A percentile compares a stretch with the other conserved stretches of the same genome.
Conservation (phyloP, 441 rosid species). For the Dalechampia spathulata region DNA sequence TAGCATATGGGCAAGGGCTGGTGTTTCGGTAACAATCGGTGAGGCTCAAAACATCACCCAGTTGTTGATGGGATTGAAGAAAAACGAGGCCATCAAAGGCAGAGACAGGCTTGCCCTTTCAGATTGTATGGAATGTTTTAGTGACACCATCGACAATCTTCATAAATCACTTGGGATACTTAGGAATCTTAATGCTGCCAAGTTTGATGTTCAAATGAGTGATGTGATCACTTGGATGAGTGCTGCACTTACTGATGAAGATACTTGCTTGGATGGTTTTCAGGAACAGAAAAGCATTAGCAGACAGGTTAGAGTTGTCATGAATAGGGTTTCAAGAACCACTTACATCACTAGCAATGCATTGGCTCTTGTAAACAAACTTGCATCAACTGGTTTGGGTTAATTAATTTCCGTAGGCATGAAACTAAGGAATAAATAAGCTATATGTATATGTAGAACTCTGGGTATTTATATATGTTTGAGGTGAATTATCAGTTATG, state of each 20-base stretch:
- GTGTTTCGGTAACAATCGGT: slow-evolving; percentile 57
- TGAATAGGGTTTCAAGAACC: slow-evolving; percentile 34
- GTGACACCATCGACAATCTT: slow-evolving; percentile 51
- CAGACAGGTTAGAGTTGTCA: slow-evolving; percentile 26
- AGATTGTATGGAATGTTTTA: slow-evolving; percentile 63
- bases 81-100: slow-evolving; percentile 7
- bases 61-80: slow-evolving; percentile 30
- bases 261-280: slow-evolving; percentile 79
- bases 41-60: slow-evolving; percentile 39
- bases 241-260: slow-evolving; percentile 55
- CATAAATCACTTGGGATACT: slow-evolving; percentile 51
- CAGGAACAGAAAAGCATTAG: slow-evolving; percentile 20
- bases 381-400: slow-evolving; percentile 44
- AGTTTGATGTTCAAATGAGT: slow-evolving; percentile 47
- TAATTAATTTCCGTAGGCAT: not conserved
- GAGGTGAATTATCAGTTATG: no score
- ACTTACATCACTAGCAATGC: slow-evolving; percentile 66
- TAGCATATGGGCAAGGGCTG: slow-evolving; percentile 81
- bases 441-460: no score
- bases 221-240: slow-evolving; percentile 72
- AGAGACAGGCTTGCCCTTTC: slow-evolving; percentile 43
- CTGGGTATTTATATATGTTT: no score
- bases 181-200: slow-evolving; percentile 34
- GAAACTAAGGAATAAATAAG: no score
- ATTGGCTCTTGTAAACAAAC: slow-evolving; percentile 68